phyloP scores from a whole-genome alignment of 1,139 yeast genomes.

The Eremothecium gossypii region DNA sequence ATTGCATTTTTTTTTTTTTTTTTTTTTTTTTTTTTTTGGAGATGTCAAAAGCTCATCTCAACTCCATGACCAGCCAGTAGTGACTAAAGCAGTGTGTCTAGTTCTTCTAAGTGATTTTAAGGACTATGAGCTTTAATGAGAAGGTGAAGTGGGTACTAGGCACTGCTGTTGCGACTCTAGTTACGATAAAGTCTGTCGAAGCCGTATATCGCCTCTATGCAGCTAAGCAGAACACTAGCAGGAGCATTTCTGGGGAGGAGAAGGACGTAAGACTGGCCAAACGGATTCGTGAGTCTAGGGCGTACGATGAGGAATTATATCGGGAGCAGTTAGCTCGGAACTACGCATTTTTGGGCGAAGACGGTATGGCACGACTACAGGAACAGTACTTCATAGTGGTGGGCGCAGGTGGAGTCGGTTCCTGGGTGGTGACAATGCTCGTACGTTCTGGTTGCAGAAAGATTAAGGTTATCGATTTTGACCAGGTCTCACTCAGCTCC shows the following conservation, averaged over 20 bases:
- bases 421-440: conserved; percentile 91
- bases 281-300: conserved; percentile 9
- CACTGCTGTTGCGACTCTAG: conserved; percentile 24
- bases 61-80: too few relatives aligned
- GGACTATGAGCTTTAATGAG: conserved; percentile 2
- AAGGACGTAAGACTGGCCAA: conserved; percentile 7
- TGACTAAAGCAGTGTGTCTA: too few relatives aligned
- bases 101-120: not conserved
- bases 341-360: conserved; percentile 80
- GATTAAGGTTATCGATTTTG: conserved; percentile 80
- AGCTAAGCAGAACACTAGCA: not conserved
- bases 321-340: conserved; percentile 89
- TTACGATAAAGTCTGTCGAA: conserved; percentile 22
- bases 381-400: conserved; percentile 73
- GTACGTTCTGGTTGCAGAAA: conserved; percentile 82
- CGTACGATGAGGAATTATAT: conserved; percentile 64
- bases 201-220: conserved; percentile 7
- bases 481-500: conserved; percentile 87
- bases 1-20: conserved; percentile 1
- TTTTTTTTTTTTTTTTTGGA: conserved; percentile 1
- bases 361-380: conserved; percentile 71
- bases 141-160: conserved; percentile 24
- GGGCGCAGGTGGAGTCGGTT: conserved; percentile 99
- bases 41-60: not conserved
- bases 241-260: not conserved